phyloP scores from a whole-genome alignment of 305 asterid genomes.

The Solanum hybrid region DNA sequence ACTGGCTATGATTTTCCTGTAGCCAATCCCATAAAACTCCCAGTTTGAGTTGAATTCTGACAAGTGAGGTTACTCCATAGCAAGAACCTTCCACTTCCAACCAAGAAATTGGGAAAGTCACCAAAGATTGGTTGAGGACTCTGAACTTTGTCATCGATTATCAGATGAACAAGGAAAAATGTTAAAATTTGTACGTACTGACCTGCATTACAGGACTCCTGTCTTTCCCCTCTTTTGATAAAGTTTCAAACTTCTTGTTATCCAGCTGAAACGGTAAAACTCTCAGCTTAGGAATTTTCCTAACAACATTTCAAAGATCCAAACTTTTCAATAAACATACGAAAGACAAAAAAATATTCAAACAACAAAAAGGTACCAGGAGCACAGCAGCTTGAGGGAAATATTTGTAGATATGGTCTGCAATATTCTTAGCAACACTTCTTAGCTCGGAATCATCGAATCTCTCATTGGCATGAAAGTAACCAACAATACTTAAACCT shows the following conservation, averaged over 20 bases:
- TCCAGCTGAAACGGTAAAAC: constrained; percentile 49
- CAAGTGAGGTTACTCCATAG: neutral
- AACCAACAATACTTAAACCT: constrained; percentile 10
- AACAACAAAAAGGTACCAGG: constrained; percentile 33
- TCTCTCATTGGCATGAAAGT: constrained; percentile 43
- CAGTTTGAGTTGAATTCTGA: neutral
- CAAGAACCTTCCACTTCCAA: neutral
- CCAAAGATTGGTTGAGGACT: neutral
- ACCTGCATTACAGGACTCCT: neutral
- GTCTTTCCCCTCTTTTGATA: constrained; percentile 23
- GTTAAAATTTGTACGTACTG: neutral
- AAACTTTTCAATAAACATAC: constrained; percentile 2
- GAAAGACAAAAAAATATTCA: neutral
- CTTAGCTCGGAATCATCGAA: constrained; percentile 67
- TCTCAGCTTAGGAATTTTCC: neutral
- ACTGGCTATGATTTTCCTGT: neutral
- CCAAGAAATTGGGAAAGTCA: neutral
- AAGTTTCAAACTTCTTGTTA: constrained; percentile 61
- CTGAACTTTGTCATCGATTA: neutral
- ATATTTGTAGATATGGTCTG: constrained; percentile 71
- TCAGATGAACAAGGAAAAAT: neutral
- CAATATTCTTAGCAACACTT: constrained; percentile 68
- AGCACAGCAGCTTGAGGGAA: constrained; percentile 81
- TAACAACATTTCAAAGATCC: neutral
- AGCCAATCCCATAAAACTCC: neutral